Evolutionary conservation across 345 rosid genomes (phyloP).

Genomic region (Syzygium grande): DNA sequence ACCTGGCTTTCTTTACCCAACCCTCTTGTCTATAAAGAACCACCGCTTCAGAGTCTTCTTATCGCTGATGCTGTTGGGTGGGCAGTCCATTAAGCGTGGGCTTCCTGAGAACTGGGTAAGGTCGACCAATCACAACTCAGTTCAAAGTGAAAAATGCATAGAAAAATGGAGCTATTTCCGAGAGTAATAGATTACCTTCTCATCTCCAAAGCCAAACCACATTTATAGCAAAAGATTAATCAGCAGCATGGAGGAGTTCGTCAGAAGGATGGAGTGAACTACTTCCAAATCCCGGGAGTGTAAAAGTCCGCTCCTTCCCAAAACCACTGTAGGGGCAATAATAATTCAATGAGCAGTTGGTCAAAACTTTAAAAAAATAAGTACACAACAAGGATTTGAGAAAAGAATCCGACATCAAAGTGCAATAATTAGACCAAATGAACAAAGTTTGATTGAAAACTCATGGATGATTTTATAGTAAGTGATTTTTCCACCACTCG

Average conservation of each 20-base stretch:
- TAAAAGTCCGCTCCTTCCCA: not conserved
- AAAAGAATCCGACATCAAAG: not conserved
- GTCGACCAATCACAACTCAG: not conserved
- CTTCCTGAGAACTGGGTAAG: slow-evolving; percentile 38
- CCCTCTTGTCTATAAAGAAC: slow-evolving; percentile 88
- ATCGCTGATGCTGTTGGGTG: slow-evolving; percentile 45
- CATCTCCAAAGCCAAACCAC: slow-evolving; percentile 49
- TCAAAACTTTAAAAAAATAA: not conserved
- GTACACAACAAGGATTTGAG: not conserved
- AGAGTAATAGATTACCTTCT: slow-evolving; percentile 31
- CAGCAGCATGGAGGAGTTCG: slow-evolving; percentile 13
- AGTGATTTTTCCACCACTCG: not conserved
- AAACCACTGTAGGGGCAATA: not conserved
- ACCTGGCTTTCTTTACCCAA: slow-evolving; percentile 33
- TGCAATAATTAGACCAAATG: not conserved
- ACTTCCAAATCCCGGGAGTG: not conserved
- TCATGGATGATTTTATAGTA: not conserved
- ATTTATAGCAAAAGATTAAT: slow-evolving; percentile 22
- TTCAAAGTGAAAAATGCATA: not conserved
- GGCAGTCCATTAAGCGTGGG: slow-evolving; percentile 60
- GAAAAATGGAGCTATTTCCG: not conserved
- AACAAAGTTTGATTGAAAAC: not conserved
- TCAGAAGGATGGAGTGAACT: not conserved
- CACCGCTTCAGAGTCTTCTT: slow-evolving; percentile 91
- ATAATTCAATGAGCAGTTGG: not conserved